Base-by-base conservation (phyloP, 208 protist species). In the Spongospora subterranea region DNA sequence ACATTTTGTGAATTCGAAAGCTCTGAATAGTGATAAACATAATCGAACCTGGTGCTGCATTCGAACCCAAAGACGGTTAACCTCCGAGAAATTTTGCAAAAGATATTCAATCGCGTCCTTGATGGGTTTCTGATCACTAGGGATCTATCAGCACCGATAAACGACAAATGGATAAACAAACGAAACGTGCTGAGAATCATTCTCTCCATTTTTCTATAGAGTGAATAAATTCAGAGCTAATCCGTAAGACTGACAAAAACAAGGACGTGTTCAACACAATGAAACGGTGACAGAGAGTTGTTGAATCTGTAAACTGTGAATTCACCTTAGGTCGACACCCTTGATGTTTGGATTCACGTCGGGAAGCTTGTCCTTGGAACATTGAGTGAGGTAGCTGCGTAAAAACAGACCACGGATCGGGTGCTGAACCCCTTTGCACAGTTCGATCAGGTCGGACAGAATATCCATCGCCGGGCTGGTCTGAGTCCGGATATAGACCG, bases 341-440 rank as follows among this genome's bases (percentile, higher is more conserved):
- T 82, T 35, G n/a, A 35, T 35, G 71, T 6, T 43, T 6, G 17
- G 6, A 43, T 39, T 35, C 6, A 95, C 29, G 96, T 99, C 98
- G 13, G 98, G 98, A 0, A 99, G 94, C 90, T 98, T 97, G 93
- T 98, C 96, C 93, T 99, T 98, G 82, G 96, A 96, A 0, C 65
- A 45, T 45, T 92, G 93, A 0, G 97, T 93, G 6, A 99, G 92
- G 92, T 99, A 99, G 94, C 98, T 96, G 39, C 98, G 95, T 0
- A 99, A 94, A 92, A 99, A 99, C 0, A 99, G 94, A 20, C 98
- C 98, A 32, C 98, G 95, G 20, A 98, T 99, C 41, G 98, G 98
- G 95, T 99, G 98, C 95, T 99, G 98, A 60, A 99, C 98, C 35
- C 98, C 98, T 89, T 98, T 97, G 94, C 98, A 99, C 98, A 99